Base-by-base conservation (phyloP, 1,284 basidiomycete species). In the Apiotrichum sp. region DNA sequence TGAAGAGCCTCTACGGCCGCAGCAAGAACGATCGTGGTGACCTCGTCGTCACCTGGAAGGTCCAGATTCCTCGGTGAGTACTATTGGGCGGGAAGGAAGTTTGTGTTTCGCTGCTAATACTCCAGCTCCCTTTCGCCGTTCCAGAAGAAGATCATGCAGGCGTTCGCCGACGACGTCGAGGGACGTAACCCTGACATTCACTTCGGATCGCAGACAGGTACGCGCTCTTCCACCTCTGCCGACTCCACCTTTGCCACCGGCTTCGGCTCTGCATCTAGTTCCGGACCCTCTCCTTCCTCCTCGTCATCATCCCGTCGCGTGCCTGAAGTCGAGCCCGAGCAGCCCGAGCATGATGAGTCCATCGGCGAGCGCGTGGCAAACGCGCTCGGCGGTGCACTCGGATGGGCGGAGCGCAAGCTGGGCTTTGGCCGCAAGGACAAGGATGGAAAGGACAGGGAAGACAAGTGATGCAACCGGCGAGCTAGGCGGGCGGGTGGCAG, bases 101-200 rank as follows among this genome's bases (percentile, higher is more conserved):
- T 22, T 22, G 22, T 22, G 22, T 22, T 22, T 22, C 22, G 22
- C 22, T 22, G 22, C 22, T 22, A 22, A 22, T 22, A 22, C 22
- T 11, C 42, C 67, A 93, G 92, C 76, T 83, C 87, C 32, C 80
- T 97, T 56, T 86, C 89, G 3, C 78, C 82, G 64, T 84, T 85
- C 45, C 93, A 97, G 79, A 86, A 87, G 58, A 85, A 90, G 72
- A 85, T 97, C 60, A 73, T 97, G 50, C 87, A 96, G 74, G 83
- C 84, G 63, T 97, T 89, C 68, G 93, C 89, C n/a, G 90, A 95
- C 72, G 91, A 95, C 65, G 82, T 90, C 16, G 91, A 93, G 77
- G 89, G 88, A 56, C 81, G 81, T 62, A 72, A 58, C 3, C 65
- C 74, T 39, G 64, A 72, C 38, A 67, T 76, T 43, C 56, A 63